These are phyloP conservation scores for Geotrichum klebahnii DNA, from an alignment of 1,139 yeast species.

Conservation along the genomic window DNA sequence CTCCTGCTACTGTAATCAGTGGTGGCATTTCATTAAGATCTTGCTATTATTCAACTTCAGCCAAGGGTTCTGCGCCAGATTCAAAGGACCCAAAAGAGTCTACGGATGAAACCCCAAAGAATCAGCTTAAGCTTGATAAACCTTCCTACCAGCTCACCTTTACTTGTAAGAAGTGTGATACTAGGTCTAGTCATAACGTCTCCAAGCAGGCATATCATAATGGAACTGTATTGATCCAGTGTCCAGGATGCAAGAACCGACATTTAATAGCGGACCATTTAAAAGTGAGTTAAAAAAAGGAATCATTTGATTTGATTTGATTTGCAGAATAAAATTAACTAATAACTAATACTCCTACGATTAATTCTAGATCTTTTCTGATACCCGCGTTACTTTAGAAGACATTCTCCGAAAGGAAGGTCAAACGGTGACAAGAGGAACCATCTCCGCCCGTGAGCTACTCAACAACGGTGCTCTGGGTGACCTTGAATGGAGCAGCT, in stretches of 20 bases:
- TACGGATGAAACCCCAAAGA: too few species aligned
- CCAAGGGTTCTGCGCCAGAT: too few species aligned
- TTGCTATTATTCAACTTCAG: too few species aligned
- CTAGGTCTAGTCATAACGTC: conserved; percentile 79
- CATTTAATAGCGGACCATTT: conserved; percentile 92
- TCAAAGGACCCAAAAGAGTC: too few species aligned
- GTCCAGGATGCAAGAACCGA: conserved; percentile 85
- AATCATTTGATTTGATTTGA: conserved; percentile 1
- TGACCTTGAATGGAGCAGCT: conserved; percentile 16
- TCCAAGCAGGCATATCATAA: conserved; percentile 85
- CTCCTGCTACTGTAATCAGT: too few species aligned
- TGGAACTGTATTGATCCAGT: conserved; percentile 85
- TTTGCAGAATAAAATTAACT: background rate
- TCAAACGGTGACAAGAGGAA: conserved; percentile 56
- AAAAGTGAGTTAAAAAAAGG: conserved; percentile 40
- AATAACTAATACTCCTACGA: background rate
- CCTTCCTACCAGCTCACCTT: conserved; percentile 85
- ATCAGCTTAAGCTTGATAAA: conserved; percentile 38
- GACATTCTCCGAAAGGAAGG: conserved; percentile 78
- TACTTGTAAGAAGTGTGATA: conserved; percentile 84
- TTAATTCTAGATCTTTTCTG: conserved; percentile 57
- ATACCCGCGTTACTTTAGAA: conserved; percentile 66
- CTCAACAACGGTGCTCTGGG: conserved; percentile 8
- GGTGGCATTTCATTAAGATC: too few species aligned
- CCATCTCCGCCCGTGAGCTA: conserved; percentile 18